Evolutionary conservation across 805 yeast genomes (phyloP).

Genomic region (Debaryomyces castellii): DNA sequence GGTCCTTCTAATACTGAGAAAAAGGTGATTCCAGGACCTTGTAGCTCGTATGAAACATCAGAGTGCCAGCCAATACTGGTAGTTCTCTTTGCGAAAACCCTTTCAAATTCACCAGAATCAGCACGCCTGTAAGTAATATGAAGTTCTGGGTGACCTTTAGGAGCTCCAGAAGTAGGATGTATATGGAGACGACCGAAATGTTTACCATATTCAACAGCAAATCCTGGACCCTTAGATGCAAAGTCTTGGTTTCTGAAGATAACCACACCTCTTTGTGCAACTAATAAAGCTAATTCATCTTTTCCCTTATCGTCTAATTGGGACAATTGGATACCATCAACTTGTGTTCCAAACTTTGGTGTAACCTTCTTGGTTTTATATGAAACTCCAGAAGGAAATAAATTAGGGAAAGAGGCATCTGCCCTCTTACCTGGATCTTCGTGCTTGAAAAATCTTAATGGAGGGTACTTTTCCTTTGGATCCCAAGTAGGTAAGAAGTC

Average conservation of each 20-base stretch:
- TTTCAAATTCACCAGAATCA: conserved; percentile 34
- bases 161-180: conserved; percentile 76
- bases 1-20: conserved; percentile 60
- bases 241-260: conserved; percentile 68
- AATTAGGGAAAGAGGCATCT: conserved; percentile 53
- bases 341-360: conserved; percentile 70
- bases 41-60: conserved; percentile 71
- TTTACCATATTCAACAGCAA: conserved; percentile 52
- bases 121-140: conserved; percentile 60
- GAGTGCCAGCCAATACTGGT: conserved; percentile 61
- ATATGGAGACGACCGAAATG: conserved; percentile 72
- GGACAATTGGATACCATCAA: conserved; percentile 60
- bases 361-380: conserved; percentile 44
- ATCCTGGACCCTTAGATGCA: conserved; percentile 48
- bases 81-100: conserved; percentile 33
- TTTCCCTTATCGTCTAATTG: conserved; percentile 52
- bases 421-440: conserved; percentile 67
- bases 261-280: conserved; percentile 70
- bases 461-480: conserved; percentile 51
- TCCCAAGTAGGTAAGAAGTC: conserved; percentile 71
- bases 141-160: conserved; percentile 59
- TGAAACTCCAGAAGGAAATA: conserved; percentile 41
- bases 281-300: conserved; percentile 67
- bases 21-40: conserved; percentile 71
- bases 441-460: conserved; percentile 55